phyloP scores from a whole-genome alignment of 352 stramenopile genomes.

The Phytophthora sp. region DNA sequence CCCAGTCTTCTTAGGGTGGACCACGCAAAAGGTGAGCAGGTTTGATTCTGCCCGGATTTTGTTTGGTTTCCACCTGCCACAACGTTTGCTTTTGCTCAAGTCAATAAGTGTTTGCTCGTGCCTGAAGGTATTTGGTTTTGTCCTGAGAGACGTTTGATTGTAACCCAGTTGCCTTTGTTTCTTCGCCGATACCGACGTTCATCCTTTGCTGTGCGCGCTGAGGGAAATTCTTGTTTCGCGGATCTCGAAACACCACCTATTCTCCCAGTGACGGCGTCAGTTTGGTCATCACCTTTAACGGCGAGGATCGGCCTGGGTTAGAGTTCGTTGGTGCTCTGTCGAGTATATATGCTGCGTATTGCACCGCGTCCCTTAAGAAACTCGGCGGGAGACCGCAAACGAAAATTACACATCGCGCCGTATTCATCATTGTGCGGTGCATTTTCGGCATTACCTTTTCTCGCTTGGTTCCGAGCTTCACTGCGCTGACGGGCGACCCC shows the following conservation, averaged over 20 bases:
- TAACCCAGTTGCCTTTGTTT: no score
- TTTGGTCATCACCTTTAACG: slow-evolving; percentile 20
- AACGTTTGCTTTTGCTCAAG: no score
- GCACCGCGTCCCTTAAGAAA: slow-evolving; percentile 28
- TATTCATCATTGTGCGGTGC: slow-evolving; percentile 5
- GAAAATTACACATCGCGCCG: slow-evolving; percentile 30
- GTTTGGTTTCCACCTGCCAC: no score
- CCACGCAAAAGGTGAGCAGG: no score
- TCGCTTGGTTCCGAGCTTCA: neutral
- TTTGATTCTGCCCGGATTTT: no score
- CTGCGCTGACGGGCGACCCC: neutral
- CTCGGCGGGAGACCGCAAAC: slow-evolving; percentile 22
- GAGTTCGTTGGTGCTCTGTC: slow-evolving; percentile 25
- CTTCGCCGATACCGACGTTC: slow-evolving; percentile 17
- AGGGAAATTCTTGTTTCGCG: slow-evolving; percentile 3
- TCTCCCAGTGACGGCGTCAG: neutral
- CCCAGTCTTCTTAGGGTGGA: no score
- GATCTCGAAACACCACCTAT: slow-evolving; percentile 16
- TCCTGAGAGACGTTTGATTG: no score
- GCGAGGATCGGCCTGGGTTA: slow-evolving; percentile 7
- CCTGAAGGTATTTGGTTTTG: no score
- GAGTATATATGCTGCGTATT: slow-evolving; percentile 39
- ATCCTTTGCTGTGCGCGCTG: slow-evolving; percentile 6
- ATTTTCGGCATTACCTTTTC: neutral
- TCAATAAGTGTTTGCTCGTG: no score